Evolutionary conservation across 331 rosid genomes (phyloP).

Genomic region (Rhamnella rubrinervis): DNA sequence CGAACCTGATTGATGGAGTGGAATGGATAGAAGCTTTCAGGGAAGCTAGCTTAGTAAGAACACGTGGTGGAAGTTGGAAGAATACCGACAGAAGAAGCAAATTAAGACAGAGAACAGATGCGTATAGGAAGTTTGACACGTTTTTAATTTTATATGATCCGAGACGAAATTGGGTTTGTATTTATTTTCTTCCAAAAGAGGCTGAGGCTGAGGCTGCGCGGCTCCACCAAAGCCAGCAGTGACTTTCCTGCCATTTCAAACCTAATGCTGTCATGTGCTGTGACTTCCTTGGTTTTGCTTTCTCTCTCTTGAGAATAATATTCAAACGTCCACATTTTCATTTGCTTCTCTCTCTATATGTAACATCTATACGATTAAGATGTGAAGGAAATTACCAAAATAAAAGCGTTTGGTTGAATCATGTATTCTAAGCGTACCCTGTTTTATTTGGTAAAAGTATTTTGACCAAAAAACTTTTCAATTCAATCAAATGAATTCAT

Average conservation of each 20-base stretch:
- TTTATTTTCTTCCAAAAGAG: not conserved
- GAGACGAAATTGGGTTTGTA: too few relatives aligned
- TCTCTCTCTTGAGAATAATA: not conserved
- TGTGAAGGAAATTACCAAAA: not conserved
- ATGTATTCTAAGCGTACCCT: not conserved
- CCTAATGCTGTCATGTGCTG: not conserved
- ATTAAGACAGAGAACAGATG: too few relatives aligned
- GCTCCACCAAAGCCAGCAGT: too few relatives aligned
- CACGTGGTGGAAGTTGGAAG: not conserved
- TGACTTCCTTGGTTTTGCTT: not conserved
- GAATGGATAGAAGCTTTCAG: too few relatives aligned
- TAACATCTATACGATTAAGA: not conserved
- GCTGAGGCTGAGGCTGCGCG: not conserved
- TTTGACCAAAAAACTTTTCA: not conserved
- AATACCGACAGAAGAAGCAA: not conserved
- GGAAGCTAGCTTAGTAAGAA: not conserved
- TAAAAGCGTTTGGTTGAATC: constrained; percentile 1
- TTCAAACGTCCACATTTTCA: constrained; percentile 9
- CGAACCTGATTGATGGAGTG: too few relatives aligned
- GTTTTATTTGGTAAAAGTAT: not conserved
- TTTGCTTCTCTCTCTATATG: not conserved
- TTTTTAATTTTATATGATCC: not conserved
- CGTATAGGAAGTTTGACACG: not conserved
- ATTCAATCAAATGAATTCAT: not conserved
- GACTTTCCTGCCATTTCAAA: constrained; percentile 1